A percentile compares a stretch with the other conserved stretches of the same genome.
Conservation (phyloP, 2,329 filamentous ascomycete species). For the Torrubiella hemipterigena region DNA sequence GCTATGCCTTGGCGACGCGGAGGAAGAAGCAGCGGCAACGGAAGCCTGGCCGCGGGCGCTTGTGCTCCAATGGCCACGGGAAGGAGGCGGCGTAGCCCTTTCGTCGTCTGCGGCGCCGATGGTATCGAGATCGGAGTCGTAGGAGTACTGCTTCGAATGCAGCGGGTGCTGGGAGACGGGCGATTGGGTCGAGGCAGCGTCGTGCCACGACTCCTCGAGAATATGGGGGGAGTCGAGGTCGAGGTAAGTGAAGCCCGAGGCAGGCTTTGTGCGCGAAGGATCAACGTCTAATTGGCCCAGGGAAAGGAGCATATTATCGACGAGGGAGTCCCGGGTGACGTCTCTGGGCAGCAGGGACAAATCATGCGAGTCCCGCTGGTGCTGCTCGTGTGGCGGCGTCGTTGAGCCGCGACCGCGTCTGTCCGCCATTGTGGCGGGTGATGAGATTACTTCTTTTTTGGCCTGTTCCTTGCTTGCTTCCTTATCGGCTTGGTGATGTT, state of each 20-base stretch:
- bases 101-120: slow-evolving; percentile 42
- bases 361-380: slow-evolving; percentile 63
- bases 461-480: background rate
- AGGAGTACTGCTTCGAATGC: slow-evolving; percentile 36
- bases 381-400: slow-evolving; percentile 11
- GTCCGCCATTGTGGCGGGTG: too few relatives aligned
- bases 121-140: slow-evolving; percentile 49
- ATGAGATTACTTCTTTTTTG: too few relatives aligned
- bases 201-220: too few relatives aligned
- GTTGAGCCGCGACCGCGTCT: too few relatives aligned
- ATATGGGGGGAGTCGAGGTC: slow-evolving; percentile 16
- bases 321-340: slow-evolving; percentile 77
- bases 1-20: too few relatives aligned
- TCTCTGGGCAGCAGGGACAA: slow-evolving; percentile 66
- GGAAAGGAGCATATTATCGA: slow-evolving; percentile 90
- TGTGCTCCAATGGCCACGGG: slow-evolving; percentile 49
- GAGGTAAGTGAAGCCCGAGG: slow-evolving; percentile 11
- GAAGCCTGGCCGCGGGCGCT: too few relatives aligned
- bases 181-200: background rate
- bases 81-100: slow-evolving; percentile 33
- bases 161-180: slow-evolving; percentile 1
- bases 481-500: background rate
- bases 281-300: slow-evolving; percentile 68
- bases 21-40: too few relatives aligned
- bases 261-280: slow-evolving; percentile 19